phyloP scores from a whole-genome alignment of 2,329 filamentous ascomycete genomes.

The Xylaria digitata region DNA sequence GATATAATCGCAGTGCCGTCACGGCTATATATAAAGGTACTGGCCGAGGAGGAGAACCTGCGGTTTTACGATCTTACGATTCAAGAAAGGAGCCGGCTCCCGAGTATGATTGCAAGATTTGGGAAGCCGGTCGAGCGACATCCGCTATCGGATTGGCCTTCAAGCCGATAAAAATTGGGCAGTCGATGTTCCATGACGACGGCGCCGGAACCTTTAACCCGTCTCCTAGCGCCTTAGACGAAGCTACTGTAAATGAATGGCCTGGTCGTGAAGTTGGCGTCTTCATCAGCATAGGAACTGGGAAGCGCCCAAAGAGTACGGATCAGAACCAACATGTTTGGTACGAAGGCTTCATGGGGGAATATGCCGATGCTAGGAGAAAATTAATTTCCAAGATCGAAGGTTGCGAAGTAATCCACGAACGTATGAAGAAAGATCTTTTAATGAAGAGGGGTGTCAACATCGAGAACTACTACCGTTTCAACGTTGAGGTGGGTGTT shows the following conservation, averaged over 20 bases:
- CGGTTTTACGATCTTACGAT: constrained; percentile 91
- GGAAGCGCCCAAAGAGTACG: constrained; percentile 75
- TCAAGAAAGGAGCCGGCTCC: constrained; percentile 90
- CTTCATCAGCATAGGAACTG: constrained; percentile 94
- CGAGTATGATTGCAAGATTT: constrained; percentile 94
- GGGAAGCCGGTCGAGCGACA: constrained; percentile 97
- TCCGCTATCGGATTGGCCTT: constrained; percentile 91
- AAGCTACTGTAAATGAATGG: constrained; percentile 93
- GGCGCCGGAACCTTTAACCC: constrained; percentile 94
- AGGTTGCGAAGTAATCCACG: constrained; percentile 90
- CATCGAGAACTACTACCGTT: constrained; percentile 89
- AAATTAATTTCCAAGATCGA: constrained; percentile 92
- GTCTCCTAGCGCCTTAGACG: constrained; percentile 84
- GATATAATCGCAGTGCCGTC: constrained; percentile 72
- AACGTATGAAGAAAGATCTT: constrained; percentile 83
- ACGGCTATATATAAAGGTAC: constrained; percentile 92
- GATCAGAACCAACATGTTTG: constrained; percentile 81
- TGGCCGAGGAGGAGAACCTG: constrained; percentile 72
- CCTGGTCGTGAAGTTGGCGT: constrained; percentile 92
- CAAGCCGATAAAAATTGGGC: constrained; percentile 93
- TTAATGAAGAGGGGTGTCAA: constrained; percentile 82
- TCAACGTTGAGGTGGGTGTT: constrained; percentile 97
- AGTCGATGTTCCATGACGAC: constrained; percentile 94
- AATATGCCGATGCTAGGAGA: constrained; percentile 89
- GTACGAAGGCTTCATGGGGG: constrained; percentile 94